Conservation (phyloP, 2,329 filamentous ascomycete species). For the Sporothrix phasma region DNA sequence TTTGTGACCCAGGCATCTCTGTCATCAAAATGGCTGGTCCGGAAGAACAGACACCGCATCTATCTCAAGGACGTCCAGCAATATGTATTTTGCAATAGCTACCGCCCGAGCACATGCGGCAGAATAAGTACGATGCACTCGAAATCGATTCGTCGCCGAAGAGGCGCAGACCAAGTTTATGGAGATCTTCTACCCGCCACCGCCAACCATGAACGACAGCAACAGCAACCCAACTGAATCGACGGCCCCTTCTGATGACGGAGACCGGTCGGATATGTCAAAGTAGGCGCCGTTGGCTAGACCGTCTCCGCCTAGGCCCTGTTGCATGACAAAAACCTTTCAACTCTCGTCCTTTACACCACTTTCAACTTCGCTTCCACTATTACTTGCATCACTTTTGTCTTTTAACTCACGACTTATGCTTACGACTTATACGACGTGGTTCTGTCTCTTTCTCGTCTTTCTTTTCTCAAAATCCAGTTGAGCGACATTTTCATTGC, state of each 20-base stretch:
- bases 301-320: not conserved
- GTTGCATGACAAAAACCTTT: not conserved
- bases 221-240: constrained; percentile 5
- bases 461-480: not conserved
- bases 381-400: not conserved
- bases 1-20: constrained; percentile 46
- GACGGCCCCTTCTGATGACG: constrained; percentile 3
- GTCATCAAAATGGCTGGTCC: constrained; percentile 42
- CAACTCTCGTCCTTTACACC: not conserved
- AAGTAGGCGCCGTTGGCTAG: not conserved
- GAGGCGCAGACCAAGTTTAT: constrained; percentile 33
- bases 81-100: constrained; percentile 50
- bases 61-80: constrained; percentile 45
- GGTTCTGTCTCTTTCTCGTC: too few relatives aligned
- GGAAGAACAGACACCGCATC: constrained; percentile 37
- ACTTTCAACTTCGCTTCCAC: not conserved
- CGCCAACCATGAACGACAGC: not conserved
- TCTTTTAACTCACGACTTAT: not conserved
- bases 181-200: constrained; percentile 29
- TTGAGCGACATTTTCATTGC: not conserved
- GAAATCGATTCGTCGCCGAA: constrained; percentile 41
- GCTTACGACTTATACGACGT: not conserved
- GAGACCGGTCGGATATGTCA: not conserved
- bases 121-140: constrained; percentile 38
- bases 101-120: constrained; percentile 44